phyloP scores from a whole-genome alignment of 1,139 yeast species.

The Sugiyamaella xylanicola region DNA sequence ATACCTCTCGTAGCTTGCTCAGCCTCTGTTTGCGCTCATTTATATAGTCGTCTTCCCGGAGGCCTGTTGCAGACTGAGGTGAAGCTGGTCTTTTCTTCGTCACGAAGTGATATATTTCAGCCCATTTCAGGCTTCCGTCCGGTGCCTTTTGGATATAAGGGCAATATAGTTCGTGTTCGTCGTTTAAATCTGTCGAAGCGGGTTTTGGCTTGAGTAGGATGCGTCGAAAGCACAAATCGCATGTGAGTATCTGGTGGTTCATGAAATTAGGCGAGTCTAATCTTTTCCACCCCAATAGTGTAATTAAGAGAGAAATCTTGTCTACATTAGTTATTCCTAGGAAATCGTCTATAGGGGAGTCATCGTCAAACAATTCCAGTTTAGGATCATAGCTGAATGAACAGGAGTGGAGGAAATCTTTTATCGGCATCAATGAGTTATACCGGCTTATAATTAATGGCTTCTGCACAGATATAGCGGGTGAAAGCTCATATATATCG shows the following conservation, averaged over 20 bases:
- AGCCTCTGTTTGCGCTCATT: slow-evolving; percentile 10
- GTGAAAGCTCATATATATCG: slow-evolving; percentile 22
- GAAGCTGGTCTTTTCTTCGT: background rate
- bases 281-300: slow-evolving; percentile 27
- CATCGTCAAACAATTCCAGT: slow-evolving; percentile 1
- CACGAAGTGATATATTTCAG: slow-evolving; percentile 16
- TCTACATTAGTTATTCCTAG: slow-evolving; percentile 11
- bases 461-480: slow-evolving; percentile 19
- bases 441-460: slow-evolving; percentile 19
- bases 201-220: slow-evolving; percentile 14
- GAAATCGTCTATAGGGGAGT: background rate
- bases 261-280: slow-evolving; percentile 4
- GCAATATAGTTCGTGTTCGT: slow-evolving; percentile 27
- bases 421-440: slow-evolving; percentile 4
- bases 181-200: slow-evolving; percentile 16
- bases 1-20: slow-evolving; percentile 9
- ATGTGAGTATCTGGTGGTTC: slow-evolving; percentile 18
- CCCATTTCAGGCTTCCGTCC: slow-evolving; percentile 19
- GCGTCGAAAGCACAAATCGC: slow-evolving; percentile 29
- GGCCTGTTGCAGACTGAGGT: background rate
- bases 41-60: background rate
- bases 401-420: slow-evolving; percentile 3
- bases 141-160: slow-evolving; percentile 22
- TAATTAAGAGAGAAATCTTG: slow-evolving; percentile 13
- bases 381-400: slow-evolving; percentile 11